Percentiles rank a stretch among this genome's conserved stretches.
Evolutionary conservation across 2,329 filamentous ascomycete genomes (phyloP).

Genomic region (Venturia carpophila): DNA sequence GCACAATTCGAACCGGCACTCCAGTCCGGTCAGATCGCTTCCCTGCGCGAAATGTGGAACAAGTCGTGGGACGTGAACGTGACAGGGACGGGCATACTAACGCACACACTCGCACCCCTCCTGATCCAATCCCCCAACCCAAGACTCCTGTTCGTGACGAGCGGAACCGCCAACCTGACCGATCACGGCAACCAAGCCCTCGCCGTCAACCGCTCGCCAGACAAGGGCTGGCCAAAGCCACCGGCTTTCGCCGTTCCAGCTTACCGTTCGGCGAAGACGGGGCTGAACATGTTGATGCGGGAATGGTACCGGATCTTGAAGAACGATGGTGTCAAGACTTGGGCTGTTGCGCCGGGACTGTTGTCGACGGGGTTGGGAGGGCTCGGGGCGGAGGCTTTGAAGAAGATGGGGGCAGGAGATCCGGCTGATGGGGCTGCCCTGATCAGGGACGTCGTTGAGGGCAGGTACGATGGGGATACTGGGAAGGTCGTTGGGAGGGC

Average conservation of each 20-base stretch:
- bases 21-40: conserved; percentile 23
- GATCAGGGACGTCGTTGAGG: conserved; percentile 34
- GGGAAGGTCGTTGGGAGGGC: conserved; percentile 32
- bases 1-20: conserved; percentile 38
- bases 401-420: conserved; percentile 33
- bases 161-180: conserved; percentile 30
- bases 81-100: conserved; percentile 33
- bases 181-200: conserved; percentile 24
- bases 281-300: conserved; percentile 44
- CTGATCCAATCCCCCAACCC: conserved; percentile 30
- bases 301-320: conserved; percentile 38
- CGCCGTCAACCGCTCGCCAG: conserved; percentile 24
- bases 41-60: conserved; percentile 32
- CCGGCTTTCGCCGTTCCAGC: conserved; percentile 23
- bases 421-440: conserved; percentile 31
- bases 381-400: conserved; percentile 22
- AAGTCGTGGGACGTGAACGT: conserved; percentile 34
- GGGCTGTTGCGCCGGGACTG: conserved; percentile 39
- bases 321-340: conserved; percentile 43
- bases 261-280: conserved; percentile 40
- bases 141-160: conserved; percentile 36
- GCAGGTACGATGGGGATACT: conserved; percentile 32
- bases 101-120: conserved; percentile 30
- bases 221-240: conserved; percentile 43
- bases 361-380: conserved; percentile 39